phyloP scores from a whole-genome alignment of 169 alveolate species.

The Theileria luwenshuni region DNA sequence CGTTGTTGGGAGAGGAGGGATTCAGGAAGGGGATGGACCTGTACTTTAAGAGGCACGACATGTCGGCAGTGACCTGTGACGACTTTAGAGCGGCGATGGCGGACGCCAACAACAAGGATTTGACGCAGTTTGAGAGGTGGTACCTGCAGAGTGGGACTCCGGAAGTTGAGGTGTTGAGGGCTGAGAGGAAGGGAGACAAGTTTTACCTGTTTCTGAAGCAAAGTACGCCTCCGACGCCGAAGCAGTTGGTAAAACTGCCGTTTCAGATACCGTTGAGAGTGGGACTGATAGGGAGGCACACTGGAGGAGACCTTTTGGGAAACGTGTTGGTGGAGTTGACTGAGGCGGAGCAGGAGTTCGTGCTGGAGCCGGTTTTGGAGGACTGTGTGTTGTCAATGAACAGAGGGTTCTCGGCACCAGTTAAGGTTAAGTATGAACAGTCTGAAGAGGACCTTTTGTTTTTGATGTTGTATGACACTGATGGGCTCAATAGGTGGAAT shows the following conservation, averaged over 20 bases:
- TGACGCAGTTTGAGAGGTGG: conserved; percentile 90
- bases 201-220: conserved; percentile 81
- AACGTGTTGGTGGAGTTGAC: conserved; percentile 72
- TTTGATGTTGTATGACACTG: conserved; percentile 86
- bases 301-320: conserved; percentile 70
- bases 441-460: conserved; percentile 83
- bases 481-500: conserved; percentile 79
- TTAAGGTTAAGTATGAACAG: conserved; percentile 79
- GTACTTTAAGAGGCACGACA: conserved; percentile 89
- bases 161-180: conserved; percentile 60
- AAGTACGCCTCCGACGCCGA: conserved; percentile 83
- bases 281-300: conserved; percentile 81
- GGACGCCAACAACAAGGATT: conserved; percentile 79
- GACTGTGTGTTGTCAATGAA: conserved; percentile 85
- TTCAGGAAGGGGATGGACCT: conserved; percentile 90
- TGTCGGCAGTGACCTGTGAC: conserved; percentile 91
- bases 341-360: conserved; percentile 79
- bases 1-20: conserved; percentile 88
- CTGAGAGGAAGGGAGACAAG: conserved; percentile 55
- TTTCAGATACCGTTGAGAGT: conserved; percentile 87
- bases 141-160: conserved; percentile 84
- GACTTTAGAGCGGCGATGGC: conserved; percentile 92
- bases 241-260: conserved; percentile 84
- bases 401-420: conserved; percentile 92
- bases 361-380: conserved; percentile 71